Base-by-base conservation (phyloP, 345 rosid species). In the Hibiscus tridactylites region DNA sequence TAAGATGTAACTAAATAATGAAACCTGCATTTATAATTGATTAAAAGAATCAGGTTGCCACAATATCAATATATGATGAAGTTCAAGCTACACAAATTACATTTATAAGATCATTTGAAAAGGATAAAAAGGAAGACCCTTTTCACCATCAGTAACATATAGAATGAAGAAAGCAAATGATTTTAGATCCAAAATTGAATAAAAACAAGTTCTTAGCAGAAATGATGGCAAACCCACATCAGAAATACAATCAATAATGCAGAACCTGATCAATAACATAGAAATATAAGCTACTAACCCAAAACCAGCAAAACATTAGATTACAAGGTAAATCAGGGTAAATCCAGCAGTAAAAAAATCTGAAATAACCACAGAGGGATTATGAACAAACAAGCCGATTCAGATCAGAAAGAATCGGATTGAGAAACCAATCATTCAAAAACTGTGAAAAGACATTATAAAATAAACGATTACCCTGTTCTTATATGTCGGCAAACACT, bases 401-500 rank as follows among this genome's bases (percentile, higher is more conserved):
- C 59, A 68, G 59, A 68, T 68, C 71, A 49, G 44, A 29, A 6
- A 13, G 6, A 61, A 61, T 61, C 42, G 19, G 10, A 61, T 31
- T 63, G 15, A 63, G 26, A 67, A 68, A 3, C 28, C 42, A 68
- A 9, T 50, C 16, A 35, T 37, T 47, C 19, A 67, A 28, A 9
- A 49, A 8, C 15, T 26, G 39, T 11, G 26, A 8, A 39, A 49
- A 49, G 4, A 50, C 15, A 50, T 3, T 6, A 68, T 3, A 12
- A 59, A 49, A 49, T 2, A 33, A 50, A 67, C 9, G 21, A 49
- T 15, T 29, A 29, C 21, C 39, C 37, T 49, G 12, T 12, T 26
- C 11, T 13, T 66, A 24, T 47, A 15, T 49, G 71, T 67, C 71
- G 59, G 71, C 58, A 26, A 50, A 49, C 24, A 49, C 58, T 65